phyloP scores from a whole-genome alignment of 1,284 basidiomycete species.

The Cryptococcus deneoformans region DNA sequence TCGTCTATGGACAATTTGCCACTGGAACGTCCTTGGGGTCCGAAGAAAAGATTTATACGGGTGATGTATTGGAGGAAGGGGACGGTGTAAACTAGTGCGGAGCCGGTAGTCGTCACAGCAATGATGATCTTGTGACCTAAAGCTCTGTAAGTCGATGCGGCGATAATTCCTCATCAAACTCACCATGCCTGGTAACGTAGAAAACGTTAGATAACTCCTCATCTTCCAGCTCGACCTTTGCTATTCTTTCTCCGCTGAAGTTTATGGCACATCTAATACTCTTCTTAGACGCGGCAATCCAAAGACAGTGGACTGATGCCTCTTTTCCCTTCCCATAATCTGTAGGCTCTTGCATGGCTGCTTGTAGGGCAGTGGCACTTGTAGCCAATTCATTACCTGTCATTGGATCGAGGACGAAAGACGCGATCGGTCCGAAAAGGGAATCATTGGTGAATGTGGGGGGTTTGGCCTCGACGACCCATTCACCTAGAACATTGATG shows the following conservation, averaged over 20 bases:
- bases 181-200: conserved; percentile 62
- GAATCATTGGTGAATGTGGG: conserved; percentile 48
- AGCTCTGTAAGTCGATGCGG: not conserved
- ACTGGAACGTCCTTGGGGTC: conserved; percentile 24
- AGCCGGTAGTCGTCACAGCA: conserved; percentile 59
- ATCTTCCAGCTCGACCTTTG: conserved; percentile 54
- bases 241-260: conserved; percentile 49
- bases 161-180: conserved; percentile 17
- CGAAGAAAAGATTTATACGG: conserved; percentile 39
- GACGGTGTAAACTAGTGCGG: conserved; percentile 64
- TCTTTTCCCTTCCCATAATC: conserved; percentile 32
- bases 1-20: conserved; percentile 46
- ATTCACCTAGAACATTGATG: conserved; percentile 52
- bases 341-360: conserved; percentile 22
- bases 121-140: conserved; percentile 57
- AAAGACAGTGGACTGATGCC: conserved; percentile 50
- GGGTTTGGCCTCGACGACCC: conserved; percentile 57
- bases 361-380: conserved; percentile 49
- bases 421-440: conserved; percentile 56
- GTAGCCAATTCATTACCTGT: conserved; percentile 57
- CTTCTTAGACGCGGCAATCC: conserved; percentile 46
- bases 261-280: conserved; percentile 47
- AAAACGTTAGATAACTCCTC: conserved; percentile 56
- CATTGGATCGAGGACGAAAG: conserved; percentile 63
- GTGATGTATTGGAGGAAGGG: conserved; percentile 55